phyloP scores from a whole-genome alignment of 768 basidiomycete species.

The Leccinum subgranulosum region DNA sequence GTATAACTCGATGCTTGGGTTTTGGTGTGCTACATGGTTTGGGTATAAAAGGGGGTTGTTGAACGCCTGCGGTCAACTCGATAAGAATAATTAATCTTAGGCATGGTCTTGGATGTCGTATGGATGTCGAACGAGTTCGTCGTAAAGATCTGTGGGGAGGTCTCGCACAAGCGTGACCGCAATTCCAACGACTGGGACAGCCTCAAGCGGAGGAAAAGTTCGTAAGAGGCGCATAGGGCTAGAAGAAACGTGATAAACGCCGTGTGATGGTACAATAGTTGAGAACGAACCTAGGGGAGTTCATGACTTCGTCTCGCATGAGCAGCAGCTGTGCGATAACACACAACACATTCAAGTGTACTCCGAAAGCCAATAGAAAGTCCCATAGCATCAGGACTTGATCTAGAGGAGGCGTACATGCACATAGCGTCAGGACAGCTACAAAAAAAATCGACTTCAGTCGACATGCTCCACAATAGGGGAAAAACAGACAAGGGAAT shows the following conservation, averaged over 20 bases:
- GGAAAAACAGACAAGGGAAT: slow-evolving; percentile 75
- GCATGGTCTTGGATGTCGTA: slow-evolving; percentile 46
- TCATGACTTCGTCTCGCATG: slow-evolving; percentile 89
- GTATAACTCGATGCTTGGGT: neutral
- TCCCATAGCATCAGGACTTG: slow-evolving; percentile 97
- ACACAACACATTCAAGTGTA: slow-evolving; percentile 94
- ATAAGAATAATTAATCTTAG: slow-evolving; percentile 9
- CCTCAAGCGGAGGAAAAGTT: slow-evolving; percentile 90
- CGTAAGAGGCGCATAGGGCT: slow-evolving; percentile 95
- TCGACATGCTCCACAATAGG: neutral
- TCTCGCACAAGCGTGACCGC: slow-evolving; percentile 93
- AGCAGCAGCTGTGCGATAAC: slow-evolving; percentile 93
- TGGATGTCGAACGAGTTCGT: slow-evolving; percentile 86
- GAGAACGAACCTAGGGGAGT: slow-evolving; percentile 68
- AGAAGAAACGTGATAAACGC: slow-evolving; percentile 3
- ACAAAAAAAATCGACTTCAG: neutral
- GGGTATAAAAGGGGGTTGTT: slow-evolving; percentile 8
- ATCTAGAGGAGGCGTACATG: slow-evolving; percentile 93
- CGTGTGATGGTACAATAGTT: neutral
- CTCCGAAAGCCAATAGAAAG: slow-evolving; percentile 93
- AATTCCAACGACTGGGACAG: slow-evolving; percentile 83
- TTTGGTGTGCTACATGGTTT: slow-evolving; percentile 25
- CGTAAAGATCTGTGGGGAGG: slow-evolving; percentile 81
- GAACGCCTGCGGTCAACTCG: slow-evolving; percentile 13
- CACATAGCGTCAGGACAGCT: slow-evolving; percentile 95